phyloP scores from a whole-genome alignment of 306 rosid genomes.

The Boehmeria nivea region DNA sequence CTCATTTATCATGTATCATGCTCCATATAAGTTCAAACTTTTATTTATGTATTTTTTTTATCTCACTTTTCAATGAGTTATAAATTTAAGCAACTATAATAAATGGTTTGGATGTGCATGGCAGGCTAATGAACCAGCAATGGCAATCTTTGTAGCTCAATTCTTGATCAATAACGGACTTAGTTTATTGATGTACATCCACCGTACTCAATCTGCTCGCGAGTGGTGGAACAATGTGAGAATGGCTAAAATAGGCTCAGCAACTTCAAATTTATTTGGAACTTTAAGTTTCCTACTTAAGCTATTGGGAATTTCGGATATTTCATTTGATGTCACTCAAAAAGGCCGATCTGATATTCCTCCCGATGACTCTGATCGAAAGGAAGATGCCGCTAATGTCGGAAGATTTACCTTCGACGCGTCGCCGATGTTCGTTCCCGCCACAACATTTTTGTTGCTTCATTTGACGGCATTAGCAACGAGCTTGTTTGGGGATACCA shows the following conservation, averaged over 20 bases:
- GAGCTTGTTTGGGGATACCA: constrained; percentile 5
- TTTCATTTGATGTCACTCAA: not conserved
- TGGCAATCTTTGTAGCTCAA: not conserved
- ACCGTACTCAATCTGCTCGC: not conserved
- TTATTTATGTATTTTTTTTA: no score
- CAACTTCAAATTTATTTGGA: not conserved
- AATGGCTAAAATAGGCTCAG: not conserved
- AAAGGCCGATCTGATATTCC: not conserved
- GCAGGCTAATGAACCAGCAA: constrained; percentile 20
- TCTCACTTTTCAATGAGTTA: no score
- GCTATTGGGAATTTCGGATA: not conserved
- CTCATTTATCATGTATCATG: no score
- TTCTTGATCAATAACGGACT: not conserved
- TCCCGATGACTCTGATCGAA: no score
- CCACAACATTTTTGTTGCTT: constrained; percentile 28
- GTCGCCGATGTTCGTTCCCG: constrained; percentile 27
- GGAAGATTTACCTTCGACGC: constrained; percentile 28
- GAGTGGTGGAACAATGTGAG: not conserved
- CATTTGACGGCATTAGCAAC: constrained; percentile 14
- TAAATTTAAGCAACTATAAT: no score
- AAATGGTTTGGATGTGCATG: no score
- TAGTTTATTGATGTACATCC: not conserved
- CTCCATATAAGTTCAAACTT: no score
- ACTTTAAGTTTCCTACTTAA: not conserved
- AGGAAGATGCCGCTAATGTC: not conserved